phyloP scores from a whole-genome alignment of 129 eudicot genomes.

The Pittosporum tobira region DNA sequence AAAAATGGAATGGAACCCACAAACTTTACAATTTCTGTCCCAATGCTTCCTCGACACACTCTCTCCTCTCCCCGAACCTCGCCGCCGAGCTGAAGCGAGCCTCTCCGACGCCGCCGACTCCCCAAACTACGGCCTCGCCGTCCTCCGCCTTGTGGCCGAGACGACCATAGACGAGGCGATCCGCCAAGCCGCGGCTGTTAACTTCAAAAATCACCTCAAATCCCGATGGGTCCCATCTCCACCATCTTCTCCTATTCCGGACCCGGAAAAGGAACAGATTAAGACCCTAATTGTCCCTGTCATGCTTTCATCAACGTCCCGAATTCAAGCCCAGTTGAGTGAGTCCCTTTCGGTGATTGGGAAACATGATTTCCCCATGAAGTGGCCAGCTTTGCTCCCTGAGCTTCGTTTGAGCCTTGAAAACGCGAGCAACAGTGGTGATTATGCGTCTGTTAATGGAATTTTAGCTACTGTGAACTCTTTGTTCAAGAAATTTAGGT shows the following conservation, averaged over 20 bases:
- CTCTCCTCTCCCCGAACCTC: conserved; percentile 69
- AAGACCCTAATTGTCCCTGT: conserved; percentile 61
- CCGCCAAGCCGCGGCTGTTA: conserved; percentile 78
- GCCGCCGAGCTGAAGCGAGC: conserved; percentile 68
- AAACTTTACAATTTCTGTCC: conserved; percentile 65
- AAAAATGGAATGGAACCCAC: conserved; percentile 62
- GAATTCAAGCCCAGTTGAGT: conserved; percentile 73
- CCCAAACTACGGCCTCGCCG: conserved; percentile 74
- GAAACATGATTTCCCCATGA: conserved; percentile 76
- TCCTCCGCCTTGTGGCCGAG: conserved; percentile 70
- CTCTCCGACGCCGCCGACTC: conserved; percentile 56
- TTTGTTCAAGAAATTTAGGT: conserved; percentile 69
- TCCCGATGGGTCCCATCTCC: conserved; percentile 43
- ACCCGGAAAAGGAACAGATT: conserved; percentile 70
- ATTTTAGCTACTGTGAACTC: conserved; percentile 66
- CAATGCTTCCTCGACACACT: conserved; percentile 62
- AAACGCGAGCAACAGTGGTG: conserved; percentile 38
- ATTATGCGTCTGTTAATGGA: conserved; percentile 63
- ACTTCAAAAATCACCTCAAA: conserved; percentile 80
- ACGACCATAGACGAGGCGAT: conserved; percentile 61
- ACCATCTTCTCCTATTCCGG: conserved; percentile 32
- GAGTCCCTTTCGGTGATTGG: conserved; percentile 82
- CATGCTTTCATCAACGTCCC: conserved; percentile 52
- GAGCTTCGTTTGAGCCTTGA: conserved; percentile 48
- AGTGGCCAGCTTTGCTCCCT: conserved; percentile 71